Evolutionary conservation across 2,329 filamentous ascomycete species (phyloP), one percentile per base, ranked within the genome.

Genomic region (Dothistroma septosporum): DNA sequence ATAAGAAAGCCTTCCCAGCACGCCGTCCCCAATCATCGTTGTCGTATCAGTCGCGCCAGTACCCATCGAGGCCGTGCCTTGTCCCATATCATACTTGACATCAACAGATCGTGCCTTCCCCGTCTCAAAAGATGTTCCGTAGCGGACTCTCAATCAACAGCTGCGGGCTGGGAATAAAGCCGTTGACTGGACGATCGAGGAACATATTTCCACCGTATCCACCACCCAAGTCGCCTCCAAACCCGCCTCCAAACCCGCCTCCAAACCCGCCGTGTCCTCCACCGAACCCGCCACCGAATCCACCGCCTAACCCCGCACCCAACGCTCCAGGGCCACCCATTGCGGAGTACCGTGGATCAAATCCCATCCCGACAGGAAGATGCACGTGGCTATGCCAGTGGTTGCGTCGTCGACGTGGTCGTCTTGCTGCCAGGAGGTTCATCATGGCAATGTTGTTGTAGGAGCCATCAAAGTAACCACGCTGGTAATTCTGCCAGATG

Each of bases 11-110:
- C 41, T 44, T n/a, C 41, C 9, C 41, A 44, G 16, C 9, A 44
- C 41, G 41, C 41, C 41, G 19, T 44, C 41, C 41, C 41, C 8
- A 44, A 44, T 4, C 41, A n/a, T 44, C 41, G 16, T 31, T 50
- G 47, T 53, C 21, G 50, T 53, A 53, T 50, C 47, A 50, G 47
- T 50, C 19, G 21, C 28, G 47, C 12, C 47, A 28, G 47, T 11
- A 3, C n/a, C 24, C 47, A 28, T 50, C 47, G 19, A 11, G 31
- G 31, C 28, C 24, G 28, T 53, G 33, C 28, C 50, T 35, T 12
- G 3, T 53, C 50, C 50, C 50, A 50, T 53, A 53, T 53, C 24
- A 53, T n/a, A 53, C 50, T 32, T 53, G 12, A 53, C 31, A 53
- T 53, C 31, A n/a, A 32, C 50, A 53, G 31, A 12, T 31, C n/a